phyloP scores from a whole-genome alignment of 441 rosid species.

The Erodium moschatum region DNA sequence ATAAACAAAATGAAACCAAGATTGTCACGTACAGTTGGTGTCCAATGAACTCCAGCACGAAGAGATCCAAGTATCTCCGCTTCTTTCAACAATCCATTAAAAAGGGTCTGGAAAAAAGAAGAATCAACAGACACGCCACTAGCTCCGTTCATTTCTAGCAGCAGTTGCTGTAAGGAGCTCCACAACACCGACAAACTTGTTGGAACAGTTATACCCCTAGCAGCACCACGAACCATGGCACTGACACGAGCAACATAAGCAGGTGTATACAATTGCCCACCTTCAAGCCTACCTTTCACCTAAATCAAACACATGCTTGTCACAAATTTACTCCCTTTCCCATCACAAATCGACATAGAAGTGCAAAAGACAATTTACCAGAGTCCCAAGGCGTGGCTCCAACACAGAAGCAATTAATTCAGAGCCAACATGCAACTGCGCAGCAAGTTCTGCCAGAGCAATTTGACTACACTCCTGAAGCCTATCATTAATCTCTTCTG shows the following conservation, averaged over 20 bases:
- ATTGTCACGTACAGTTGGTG: conserved; percentile 62
- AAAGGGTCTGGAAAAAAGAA: conserved; percentile 79
- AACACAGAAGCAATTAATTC: conserved; percentile 69
- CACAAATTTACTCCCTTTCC: conserved; percentile 14
- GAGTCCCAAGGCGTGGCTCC: conserved; percentile 84
- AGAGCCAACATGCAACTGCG: conserved; percentile 77
- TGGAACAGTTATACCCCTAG: conserved; percentile 82
- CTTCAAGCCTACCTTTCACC: conserved; percentile 98
- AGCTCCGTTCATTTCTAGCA: conserved; percentile 89
- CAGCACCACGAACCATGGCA: conserved; percentile 92
- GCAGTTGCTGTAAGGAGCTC: conserved; percentile 69
- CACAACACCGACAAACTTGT: conserved; percentile 61
- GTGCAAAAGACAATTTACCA: conserved; percentile 27
- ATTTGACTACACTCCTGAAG: conserved; percentile 94
- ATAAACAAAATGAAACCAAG: background rate
- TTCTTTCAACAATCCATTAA: conserved; percentile 67
- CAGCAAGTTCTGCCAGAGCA: conserved; percentile 77
- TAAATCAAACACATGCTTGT: conserved; percentile 21
- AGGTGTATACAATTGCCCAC: conserved; percentile 90
- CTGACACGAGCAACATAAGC: conserved; percentile 88
- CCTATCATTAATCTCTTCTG: conserved; percentile 91
- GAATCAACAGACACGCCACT: conserved; percentile 70
- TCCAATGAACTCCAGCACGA: conserved; percentile 97
- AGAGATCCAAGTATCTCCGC: conserved; percentile 83
- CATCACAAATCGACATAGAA: background rate